Conservation (phyloP, 495 filamentous ascomycete species). For the Wilcoxina mikolae region DNA sequence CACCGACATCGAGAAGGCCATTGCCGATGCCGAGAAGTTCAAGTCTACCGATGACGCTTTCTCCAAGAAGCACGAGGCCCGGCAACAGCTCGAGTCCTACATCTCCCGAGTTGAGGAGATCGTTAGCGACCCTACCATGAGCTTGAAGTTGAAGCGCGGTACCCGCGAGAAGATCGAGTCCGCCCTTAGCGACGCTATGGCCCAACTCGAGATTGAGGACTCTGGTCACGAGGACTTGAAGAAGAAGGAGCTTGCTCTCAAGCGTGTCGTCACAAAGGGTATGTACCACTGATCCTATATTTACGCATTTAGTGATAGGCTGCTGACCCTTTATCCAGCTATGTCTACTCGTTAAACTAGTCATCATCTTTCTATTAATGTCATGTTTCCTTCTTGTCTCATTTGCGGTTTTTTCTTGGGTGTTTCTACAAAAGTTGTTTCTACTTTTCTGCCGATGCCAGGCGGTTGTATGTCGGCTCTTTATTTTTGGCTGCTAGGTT, state of each 20-base stretch:
- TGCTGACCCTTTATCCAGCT: conserved; percentile 16
- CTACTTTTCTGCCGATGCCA: conserved; percentile 5
- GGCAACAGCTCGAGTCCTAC: conserved; percentile 98
- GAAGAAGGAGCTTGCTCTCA: conserved; percentile 99
- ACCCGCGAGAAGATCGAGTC: conserved; percentile 99
- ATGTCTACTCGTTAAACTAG: conserved; percentile 23
- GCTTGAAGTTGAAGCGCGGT: conserved; percentile 93
- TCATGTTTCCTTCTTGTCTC: conserved; percentile 17
- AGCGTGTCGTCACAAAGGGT: conserved; percentile 94
- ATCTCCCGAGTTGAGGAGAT: conserved; percentile 98
- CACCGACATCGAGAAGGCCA: conserved; percentile 93
- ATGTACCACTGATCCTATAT: conserved; percentile 35
- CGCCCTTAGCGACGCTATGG: conserved; percentile 74
- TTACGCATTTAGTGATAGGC: conserved; percentile 4
- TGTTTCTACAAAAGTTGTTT: conserved; percentile 9
- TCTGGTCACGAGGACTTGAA: conserved; percentile 85
- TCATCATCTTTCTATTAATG: conserved; percentile 3
- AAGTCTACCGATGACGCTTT: conserved; percentile 95
- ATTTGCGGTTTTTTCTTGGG: conserved; percentile 6
- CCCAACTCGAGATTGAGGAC: conserved; percentile 74
- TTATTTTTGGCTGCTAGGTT: conserved; percentile 9
- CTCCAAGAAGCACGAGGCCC: conserved; percentile 96
- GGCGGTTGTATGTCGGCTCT: conserved; percentile 6
- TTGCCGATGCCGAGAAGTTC: conserved; percentile 93
- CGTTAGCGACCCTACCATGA: conserved; percentile 86